Base-by-base conservation (phyloP, 306 rosid genomes). In the Cicer bijugum region DNA sequence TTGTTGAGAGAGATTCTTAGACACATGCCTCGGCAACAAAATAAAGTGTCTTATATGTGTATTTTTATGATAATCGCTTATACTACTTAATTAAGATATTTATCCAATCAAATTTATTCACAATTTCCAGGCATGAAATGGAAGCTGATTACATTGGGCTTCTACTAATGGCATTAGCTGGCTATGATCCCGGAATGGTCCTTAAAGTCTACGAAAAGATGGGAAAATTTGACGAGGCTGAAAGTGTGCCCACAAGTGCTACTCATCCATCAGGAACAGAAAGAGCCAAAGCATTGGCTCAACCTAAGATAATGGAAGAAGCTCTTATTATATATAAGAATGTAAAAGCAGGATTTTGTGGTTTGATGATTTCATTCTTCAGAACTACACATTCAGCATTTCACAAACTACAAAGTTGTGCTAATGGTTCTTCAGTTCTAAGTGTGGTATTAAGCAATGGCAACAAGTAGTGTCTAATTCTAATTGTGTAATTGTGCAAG, bases 141-240 rank as follows among this genome's bases (percentile, higher is more conserved):
- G 96, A 93, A 85, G 98, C 96, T 0, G 98, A 93, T 74, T 87
- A 93, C 82, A 86, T 90, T n/a, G 98, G 96, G 56, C 75, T 93
- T 79, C 69, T 93, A 9, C 74, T 90, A 83, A 12, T 89, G 6
- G 92, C 97, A 65, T 86, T 88, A 6, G 93, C 91, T 9, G 96
- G 96, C 67, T 93, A 80, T 44, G 91, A 93, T 74, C 97, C 92
- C 0, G 75, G 91, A 48, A 85, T 85, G 45, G 98, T 95, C 4
- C 98, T 91, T 3, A 46, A 8, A 8, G 88, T 88, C 53, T 92
- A 90, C 2, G 95, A 87, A 87, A 86, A 82, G 75, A 60, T 88
- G 48, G 92, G 23, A 20, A 20, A 20, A 20, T 20, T 20, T 20
- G 23, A 20, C 23, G 23, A 20, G 23, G 23, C 23, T 20, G 2